A percentile compares a stretch with the other conserved stretches of the same genome.
Evolutionary conservation across 768 basidiomycete species (phyloP).

Genomic region (Tylopilus vinaceipallidus): DNA sequence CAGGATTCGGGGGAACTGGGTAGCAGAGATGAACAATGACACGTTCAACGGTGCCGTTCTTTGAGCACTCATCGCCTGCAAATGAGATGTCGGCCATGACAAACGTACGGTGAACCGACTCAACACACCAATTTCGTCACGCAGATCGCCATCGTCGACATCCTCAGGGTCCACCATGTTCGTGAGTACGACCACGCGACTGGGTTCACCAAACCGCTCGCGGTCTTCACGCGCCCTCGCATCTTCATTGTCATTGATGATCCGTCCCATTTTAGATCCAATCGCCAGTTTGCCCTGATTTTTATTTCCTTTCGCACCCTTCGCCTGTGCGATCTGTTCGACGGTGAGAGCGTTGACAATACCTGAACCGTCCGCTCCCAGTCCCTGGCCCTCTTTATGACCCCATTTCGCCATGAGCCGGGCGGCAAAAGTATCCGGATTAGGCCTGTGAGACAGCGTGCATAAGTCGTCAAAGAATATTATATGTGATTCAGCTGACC

Average conservation of each 20-base stretch:
- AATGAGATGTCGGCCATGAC: not conserved
- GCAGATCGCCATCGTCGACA: constrained; percentile 77
- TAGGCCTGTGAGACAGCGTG: constrained; percentile 37
- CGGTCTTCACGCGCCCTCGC: constrained; percentile 72
- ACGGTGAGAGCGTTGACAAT: constrained; percentile 89
- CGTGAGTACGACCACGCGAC: constrained; percentile 83
- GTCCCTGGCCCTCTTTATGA: constrained; percentile 89
- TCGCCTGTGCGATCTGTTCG: constrained; percentile 51
- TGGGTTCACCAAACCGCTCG: constrained; percentile 84
- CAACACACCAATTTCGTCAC: constrained; percentile 80
- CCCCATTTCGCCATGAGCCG: constrained; percentile 96
- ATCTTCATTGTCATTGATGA: constrained; percentile 89
- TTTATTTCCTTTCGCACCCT: constrained; percentile 37
- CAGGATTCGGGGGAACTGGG: constrained; percentile 60
- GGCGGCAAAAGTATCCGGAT: constrained; percentile 76
- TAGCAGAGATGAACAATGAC: constrained; percentile 80
- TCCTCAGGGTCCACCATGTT: constrained; percentile 89
- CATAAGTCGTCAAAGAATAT: not conserved
- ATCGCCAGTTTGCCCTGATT: constrained; percentile 38
- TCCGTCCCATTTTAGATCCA: constrained; percentile 78
- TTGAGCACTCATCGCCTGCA: constrained; percentile 85
- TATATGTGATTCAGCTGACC: constrained; percentile 4
- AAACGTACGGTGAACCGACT: not conserved
- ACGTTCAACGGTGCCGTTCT: constrained; percentile 89
- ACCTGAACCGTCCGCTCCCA: constrained; percentile 80